A percentile compares a stretch with the other conserved stretches of the same genome.
Evolutionary conservation across 1,284 basidiomycete species (phyloP).

Genomic region (Irpex rosettiformis): DNA sequence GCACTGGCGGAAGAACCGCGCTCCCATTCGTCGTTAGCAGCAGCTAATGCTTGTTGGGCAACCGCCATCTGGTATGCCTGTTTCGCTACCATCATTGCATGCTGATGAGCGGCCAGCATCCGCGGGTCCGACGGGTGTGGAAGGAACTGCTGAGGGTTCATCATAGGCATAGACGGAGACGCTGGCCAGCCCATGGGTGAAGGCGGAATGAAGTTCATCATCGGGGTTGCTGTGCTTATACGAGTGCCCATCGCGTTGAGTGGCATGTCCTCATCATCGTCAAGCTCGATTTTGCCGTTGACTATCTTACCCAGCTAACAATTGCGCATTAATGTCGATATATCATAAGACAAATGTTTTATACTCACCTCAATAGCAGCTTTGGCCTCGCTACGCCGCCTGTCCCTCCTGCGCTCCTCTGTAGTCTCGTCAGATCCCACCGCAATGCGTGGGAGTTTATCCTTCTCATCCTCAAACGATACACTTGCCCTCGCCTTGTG

Average conservation of each 20-base stretch:
- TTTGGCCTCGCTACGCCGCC: slow-evolving; percentile 70
- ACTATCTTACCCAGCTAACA: slow-evolving; percentile 73
- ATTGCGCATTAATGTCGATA: not conserved
- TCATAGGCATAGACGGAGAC: slow-evolving; percentile 18
- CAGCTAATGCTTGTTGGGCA: slow-evolving; percentile 80
- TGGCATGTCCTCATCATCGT: slow-evolving; percentile 47
- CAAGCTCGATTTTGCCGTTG: slow-evolving; percentile 66
- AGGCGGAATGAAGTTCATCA: slow-evolving; percentile 37
- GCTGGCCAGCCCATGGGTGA: slow-evolving; percentile 25
- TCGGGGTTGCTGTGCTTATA: slow-evolving; percentile 45
- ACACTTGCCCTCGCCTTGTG: slow-evolving; percentile 56
- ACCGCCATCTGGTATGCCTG: slow-evolving; percentile 84
- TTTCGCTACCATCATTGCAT: slow-evolving; percentile 77
- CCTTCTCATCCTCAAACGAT: slow-evolving; percentile 41
- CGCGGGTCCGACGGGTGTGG: slow-evolving; percentile 43
- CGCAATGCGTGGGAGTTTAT: slow-evolving; percentile 21
- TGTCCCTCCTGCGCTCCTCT: slow-evolving; percentile 58
- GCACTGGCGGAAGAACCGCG: slow-evolving; percentile 53
- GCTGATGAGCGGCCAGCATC: slow-evolving; percentile 71
- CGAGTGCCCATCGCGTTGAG: slow-evolving; percentile 31
- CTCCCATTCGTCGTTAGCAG: slow-evolving; percentile 84
- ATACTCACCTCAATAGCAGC: slow-evolving; percentile 71
- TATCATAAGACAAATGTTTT: not conserved
- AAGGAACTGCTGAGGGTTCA: slow-evolving; percentile 38
- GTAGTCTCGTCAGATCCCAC: slow-evolving; percentile 27